These are phyloP conservation scores for Vitis rotundifolia DNA, from an alignment of 164 flowering plant species.

Conservation along the genomic window DNA sequence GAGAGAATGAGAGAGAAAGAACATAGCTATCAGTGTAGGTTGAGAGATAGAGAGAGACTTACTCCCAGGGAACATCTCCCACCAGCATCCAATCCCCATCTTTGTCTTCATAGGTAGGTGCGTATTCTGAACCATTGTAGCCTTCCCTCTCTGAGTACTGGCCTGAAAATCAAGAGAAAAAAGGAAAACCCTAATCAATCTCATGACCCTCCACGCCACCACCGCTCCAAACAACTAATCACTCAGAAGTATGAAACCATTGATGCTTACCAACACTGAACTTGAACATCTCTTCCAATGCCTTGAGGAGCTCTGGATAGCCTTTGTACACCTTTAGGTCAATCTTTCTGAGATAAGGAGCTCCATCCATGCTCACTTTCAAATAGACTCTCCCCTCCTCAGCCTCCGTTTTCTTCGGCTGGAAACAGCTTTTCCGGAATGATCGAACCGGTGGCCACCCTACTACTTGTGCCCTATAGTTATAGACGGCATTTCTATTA, in stretches of 20 bases:
- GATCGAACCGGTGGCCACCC: constrained; percentile 39
- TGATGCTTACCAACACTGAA: constrained; percentile 19
- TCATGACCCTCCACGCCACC: too few relatives aligned
- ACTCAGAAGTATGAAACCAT: too few relatives aligned
- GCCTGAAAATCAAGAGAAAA: constrained; percentile 10
- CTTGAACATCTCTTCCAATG: constrained; percentile 36
- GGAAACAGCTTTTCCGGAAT: constrained; percentile 27
- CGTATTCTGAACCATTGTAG: constrained; percentile 32
- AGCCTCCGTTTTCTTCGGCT: constrained; percentile 21
- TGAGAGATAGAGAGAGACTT: neutral
- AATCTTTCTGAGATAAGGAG: constrained; percentile 34
- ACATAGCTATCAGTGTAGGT: neutral
- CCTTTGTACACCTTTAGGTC: constrained; percentile 26
- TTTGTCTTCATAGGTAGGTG: constrained; percentile 22
- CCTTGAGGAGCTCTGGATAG: constrained; percentile 27
- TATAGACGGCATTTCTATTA: neutral
- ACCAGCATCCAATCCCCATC: too few relatives aligned
- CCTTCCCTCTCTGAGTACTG: constrained; percentile 31
- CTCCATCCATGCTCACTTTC: constrained; percentile 40
- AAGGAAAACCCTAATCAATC: neutral
- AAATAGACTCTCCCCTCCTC: constrained; percentile 23
- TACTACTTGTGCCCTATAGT: constrained; percentile 26
- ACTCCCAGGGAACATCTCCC: neutral
- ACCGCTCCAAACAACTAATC: too few relatives aligned
- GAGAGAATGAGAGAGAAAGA: neutral